Evolutionary conservation across 129 eudicot species (phyloP).

Genomic region (Chrysanthemum lavandulifolium): DNA sequence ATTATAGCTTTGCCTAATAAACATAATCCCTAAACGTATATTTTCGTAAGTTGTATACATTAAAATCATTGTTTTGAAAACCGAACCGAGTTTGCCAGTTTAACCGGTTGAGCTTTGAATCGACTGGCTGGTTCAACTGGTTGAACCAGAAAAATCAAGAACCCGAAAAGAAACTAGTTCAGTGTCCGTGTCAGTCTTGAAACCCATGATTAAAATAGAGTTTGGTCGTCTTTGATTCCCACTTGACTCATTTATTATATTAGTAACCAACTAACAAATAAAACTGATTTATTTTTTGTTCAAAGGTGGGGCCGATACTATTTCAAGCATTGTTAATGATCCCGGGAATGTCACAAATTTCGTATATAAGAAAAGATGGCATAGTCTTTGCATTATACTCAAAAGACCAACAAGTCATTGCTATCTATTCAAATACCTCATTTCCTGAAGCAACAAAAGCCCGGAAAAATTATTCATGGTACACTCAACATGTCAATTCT

Average conservation of each 20-base stretch:
- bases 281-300: constrained; percentile 4
- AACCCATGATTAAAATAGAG: too few relatives aligned
- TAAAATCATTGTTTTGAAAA: too few relatives aligned
- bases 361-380: constrained; percentile 55
- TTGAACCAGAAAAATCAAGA: too few relatives aligned
- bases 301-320: constrained; percentile 59
- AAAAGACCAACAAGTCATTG: constrained; percentile 13
- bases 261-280: background rate
- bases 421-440: constrained; percentile 52
- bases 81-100: too few relatives aligned
- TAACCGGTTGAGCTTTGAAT: too few relatives aligned
- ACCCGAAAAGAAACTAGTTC: too few relatives aligned
- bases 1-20: too few relatives aligned
- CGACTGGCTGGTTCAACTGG: too few relatives aligned
- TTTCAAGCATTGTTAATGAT: constrained; percentile 53
- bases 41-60: too few relatives aligned
- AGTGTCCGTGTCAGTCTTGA: too few relatives aligned
- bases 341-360: constrained; percentile 50
- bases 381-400: constrained; percentile 47
- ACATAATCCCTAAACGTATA: too few relatives aligned
- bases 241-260: background rate
- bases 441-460: constrained; percentile 1
- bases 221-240: too few relatives aligned
- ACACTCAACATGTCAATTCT: constrained; percentile 37
- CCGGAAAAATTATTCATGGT: constrained; percentile 26